phyloP scores from a whole-genome alignment of 345 rosid genomes.

The Bretschneidera sinensis region DNA sequence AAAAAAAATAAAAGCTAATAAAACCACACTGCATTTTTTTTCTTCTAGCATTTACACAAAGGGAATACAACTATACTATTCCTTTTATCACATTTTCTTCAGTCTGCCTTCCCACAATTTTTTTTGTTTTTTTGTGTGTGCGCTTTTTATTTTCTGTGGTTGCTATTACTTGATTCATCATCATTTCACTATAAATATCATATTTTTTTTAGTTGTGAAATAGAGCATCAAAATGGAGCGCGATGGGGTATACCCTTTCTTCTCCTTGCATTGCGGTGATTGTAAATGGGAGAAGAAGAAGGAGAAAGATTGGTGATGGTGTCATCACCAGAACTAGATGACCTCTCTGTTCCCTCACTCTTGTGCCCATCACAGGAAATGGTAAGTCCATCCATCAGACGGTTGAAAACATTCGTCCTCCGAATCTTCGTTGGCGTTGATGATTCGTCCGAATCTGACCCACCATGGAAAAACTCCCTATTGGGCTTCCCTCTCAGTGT shows the following conservation, averaged over 20 bases:
- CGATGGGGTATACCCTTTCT: constrained; percentile 87
- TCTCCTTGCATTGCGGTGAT: constrained; percentile 61
- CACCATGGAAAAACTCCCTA: constrained; percentile 36
- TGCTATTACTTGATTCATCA: not conserved
- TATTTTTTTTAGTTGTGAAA: too few species aligned
- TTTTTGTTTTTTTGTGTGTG: not conserved
- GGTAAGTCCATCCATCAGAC: constrained; percentile 52
- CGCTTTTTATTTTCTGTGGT: not conserved
- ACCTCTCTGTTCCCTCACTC: constrained; percentile 26
- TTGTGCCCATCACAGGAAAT: constrained; percentile 34
- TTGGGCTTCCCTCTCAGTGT: constrained; percentile 41
- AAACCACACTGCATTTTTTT: not conserved
- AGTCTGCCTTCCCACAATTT: constrained; percentile 2
- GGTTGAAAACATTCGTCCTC: constrained; percentile 49
- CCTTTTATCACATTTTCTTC: not conserved
- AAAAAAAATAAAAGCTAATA: constrained; percentile 9
- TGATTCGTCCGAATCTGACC: constrained; percentile 65
- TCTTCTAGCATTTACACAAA: constrained; percentile 16
- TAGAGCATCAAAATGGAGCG: constrained; percentile 47
- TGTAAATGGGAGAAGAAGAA: constrained; percentile 51
- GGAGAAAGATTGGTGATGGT: constrained; percentile 50
- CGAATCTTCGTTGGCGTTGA: constrained; percentile 72
- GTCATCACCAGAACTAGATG: constrained; percentile 61
- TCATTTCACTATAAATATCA: not conserved
- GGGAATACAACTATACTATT: too few species aligned